phyloP scores from a whole-genome alignment of 495 filamentous ascomycete species.

The Hyaloscypha finlandica region DNA sequence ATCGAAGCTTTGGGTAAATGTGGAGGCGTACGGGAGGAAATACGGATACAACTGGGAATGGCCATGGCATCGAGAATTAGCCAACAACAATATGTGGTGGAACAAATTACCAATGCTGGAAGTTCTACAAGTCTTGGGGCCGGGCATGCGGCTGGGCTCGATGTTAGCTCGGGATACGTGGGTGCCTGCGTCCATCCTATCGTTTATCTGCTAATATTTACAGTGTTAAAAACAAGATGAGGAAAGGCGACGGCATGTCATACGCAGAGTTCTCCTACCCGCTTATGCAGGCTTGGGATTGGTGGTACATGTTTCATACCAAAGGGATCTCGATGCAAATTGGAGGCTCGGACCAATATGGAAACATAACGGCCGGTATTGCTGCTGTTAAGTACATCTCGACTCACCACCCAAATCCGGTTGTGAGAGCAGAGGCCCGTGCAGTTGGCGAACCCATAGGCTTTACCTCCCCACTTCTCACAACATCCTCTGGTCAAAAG shows the following conservation, averaged over 20 bases:
- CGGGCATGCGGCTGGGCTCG: slow-evolving; percentile 70
- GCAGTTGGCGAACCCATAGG: slow-evolving; percentile 59
- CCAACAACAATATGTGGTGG: slow-evolving; percentile 84
- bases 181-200: slow-evolving; percentile 39
- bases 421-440: slow-evolving; percentile 32
- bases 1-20: slow-evolving; percentile 72
- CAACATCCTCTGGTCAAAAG: slow-evolving; percentile 81
- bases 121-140: slow-evolving; percentile 70
- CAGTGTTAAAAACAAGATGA: slow-evolving; percentile 82
- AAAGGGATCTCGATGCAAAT: slow-evolving; percentile 78
- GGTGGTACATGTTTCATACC: slow-evolving; percentile 74
- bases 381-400: slow-evolving; percentile 75
- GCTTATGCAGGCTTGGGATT: slow-evolving; percentile 95
- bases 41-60: slow-evolving; percentile 63
- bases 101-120: slow-evolving; percentile 68
- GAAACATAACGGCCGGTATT: slow-evolving; percentile 92
- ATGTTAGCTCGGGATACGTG: slow-evolving; percentile 92
- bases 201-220: not conserved
- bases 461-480: slow-evolving; percentile 87
- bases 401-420: slow-evolving; percentile 51
- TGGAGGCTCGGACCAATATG: slow-evolving; percentile 93
- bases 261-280: slow-evolving; percentile 94
- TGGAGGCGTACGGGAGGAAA: slow-evolving; percentile 59
- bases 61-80: slow-evolving; percentile 63
- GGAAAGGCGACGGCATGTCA: slow-evolving; percentile 84